Conservation (phyloP, 2,329 filamentous ascomycete genomes). For the Mycosphaerelloides madeirae region DNA sequence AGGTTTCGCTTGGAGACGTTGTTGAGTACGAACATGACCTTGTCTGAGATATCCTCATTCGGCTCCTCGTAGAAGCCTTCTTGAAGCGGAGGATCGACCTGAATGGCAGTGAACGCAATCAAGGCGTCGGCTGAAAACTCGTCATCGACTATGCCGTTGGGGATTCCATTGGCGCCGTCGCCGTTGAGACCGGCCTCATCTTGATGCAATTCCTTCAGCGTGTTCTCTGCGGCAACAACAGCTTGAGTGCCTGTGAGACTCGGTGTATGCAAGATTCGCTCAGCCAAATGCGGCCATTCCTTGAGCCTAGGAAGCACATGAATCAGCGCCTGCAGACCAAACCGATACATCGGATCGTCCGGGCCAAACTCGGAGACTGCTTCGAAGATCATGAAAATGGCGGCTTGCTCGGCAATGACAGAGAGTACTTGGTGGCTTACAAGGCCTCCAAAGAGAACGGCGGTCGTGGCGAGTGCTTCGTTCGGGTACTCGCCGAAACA, state of each 20-base stretch:
- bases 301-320: slow-evolving; percentile 76
- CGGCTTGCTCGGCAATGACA: slow-evolving; percentile 84
- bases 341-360: slow-evolving; percentile 94
- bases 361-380: slow-evolving; percentile 79
- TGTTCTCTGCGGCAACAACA: slow-evolving; percentile 24
- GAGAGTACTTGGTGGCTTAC: slow-evolving; percentile 91
- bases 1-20: slow-evolving; percentile 91
- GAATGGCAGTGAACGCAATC: slow-evolving; percentile 72
- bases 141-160: slow-evolving; percentile 69
- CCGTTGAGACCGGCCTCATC: slow-evolving; percentile 26
- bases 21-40: slow-evolving; percentile 92
- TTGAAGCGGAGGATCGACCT: slow-evolving; percentile 64
- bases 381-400: slow-evolving; percentile 96
- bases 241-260: slow-evolving; percentile 74
- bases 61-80: slow-evolving; percentile 73
- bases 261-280: slow-evolving; percentile 74
- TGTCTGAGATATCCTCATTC: slow-evolving; percentile 78
- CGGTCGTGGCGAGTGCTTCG: slow-evolving; percentile 92
- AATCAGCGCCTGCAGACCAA: slow-evolving; percentile 89
- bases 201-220: slow-evolving; percentile 29
- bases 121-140: slow-evolving; percentile 54
- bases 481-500: slow-evolving; percentile 94
- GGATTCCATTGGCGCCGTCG: slow-evolving; percentile 47
- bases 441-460: slow-evolving; percentile 82
- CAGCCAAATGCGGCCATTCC: slow-evolving; percentile 95